These are phyloP conservation scores for Erodium trifolium DNA, from an alignment of 441 rosid species.

Conservation along the genomic window DNA sequence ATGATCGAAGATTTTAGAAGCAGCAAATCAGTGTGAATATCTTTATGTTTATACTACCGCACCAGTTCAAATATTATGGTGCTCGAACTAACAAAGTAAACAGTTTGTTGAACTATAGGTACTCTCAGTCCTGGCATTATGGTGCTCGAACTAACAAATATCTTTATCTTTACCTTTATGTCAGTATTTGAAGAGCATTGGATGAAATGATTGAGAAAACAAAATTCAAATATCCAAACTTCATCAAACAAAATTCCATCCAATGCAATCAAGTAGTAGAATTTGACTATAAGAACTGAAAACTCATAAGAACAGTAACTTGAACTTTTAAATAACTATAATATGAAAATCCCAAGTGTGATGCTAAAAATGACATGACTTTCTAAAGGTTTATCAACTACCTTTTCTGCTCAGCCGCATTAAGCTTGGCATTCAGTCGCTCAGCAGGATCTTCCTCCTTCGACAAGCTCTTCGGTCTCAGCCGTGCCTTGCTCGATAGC, in stretches of 20 bases:
- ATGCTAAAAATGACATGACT: neutral
- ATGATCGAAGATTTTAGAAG: too few species aligned
- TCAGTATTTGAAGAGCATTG: neutral
- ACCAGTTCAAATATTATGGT: neutral
- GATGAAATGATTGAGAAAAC: neutral
- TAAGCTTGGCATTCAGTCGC: conserved; percentile 84
- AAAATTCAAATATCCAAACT: neutral
- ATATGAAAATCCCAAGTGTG: neutral
- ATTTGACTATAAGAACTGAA: neutral
- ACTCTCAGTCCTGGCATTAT: too few species aligned
- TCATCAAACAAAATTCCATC: neutral
- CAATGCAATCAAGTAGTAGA: neutral
- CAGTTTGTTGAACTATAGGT: neutral
- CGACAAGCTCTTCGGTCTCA: conserved; percentile 64
- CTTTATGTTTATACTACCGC: neutral
- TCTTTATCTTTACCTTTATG: neutral
- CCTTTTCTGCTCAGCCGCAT: conserved; percentile 94
- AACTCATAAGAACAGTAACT: neutral
- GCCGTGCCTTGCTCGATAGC: conserved; percentile 78
- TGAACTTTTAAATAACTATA: neutral
- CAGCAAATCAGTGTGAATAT: too few species aligned
- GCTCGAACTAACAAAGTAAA: neutral
- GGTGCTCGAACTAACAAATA: too few species aligned
- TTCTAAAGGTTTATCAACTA: conserved; percentile 13
- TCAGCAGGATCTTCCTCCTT: conserved; percentile 57